phyloP scores from a whole-genome alignment of 805 yeast species.

The Monosporozyma aquatica region DNA sequence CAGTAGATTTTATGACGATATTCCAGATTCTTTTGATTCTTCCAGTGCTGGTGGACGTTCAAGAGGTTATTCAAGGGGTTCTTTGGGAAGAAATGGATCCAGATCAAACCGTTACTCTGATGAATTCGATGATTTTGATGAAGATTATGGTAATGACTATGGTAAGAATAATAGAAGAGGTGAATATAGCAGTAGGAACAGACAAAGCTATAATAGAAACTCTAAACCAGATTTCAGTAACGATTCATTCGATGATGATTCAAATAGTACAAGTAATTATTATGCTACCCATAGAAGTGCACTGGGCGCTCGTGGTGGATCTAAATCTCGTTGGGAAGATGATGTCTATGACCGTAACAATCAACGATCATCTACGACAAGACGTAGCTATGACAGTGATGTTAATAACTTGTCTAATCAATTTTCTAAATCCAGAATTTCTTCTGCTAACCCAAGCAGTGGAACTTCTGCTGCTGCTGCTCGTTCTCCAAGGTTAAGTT shows the following conservation, averaged over 20 bases:
- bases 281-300: slow-evolving; percentile 25
- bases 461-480: slow-evolving; percentile 5
- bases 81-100: slow-evolving; percentile 7
- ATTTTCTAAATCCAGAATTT: slow-evolving; percentile 30
- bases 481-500: slow-evolving; percentile 7
- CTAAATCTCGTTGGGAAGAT: slow-evolving; percentile 70
- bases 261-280: slow-evolving; percentile 36
- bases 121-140: slow-evolving; percentile 20
- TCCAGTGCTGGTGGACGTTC: slow-evolving; percentile 27
- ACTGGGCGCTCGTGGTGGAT: slow-evolving; percentile 11
- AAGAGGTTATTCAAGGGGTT: slow-evolving; percentile 15
- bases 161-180: slow-evolving; percentile 17
- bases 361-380: neutral
- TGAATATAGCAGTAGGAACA: neutral
- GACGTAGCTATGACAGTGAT: slow-evolving; percentile 15
- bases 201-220: slow-evolving; percentile 8
- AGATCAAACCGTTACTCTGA: slow-evolving; percentile 15
- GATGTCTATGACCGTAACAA: slow-evolving; percentile 62
- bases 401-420: slow-evolving; percentile 34
- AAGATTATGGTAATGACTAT: slow-evolving; percentile 22
- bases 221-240: slow-evolving; percentile 7
- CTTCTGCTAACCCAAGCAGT: slow-evolving; percentile 27
- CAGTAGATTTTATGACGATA: slow-evolving; percentile 51
- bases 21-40: slow-evolving; percentile 37
- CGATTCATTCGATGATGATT: slow-evolving; percentile 20